Conservation (phyloP, 352 stramenopile genomes). For the Blastocystis sp. region DNA sequence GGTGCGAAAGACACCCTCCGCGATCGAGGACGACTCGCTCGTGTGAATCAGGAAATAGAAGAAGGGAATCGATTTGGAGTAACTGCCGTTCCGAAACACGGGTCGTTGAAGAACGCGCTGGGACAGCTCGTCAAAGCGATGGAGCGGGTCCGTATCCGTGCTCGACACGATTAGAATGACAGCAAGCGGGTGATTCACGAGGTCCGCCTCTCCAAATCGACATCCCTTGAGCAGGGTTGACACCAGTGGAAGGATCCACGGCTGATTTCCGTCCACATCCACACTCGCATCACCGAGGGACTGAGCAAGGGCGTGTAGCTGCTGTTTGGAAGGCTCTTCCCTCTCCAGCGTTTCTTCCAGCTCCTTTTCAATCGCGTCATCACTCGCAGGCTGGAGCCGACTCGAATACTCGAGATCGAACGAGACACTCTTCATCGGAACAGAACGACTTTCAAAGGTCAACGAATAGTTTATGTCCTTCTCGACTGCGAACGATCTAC, state of each 20-base stretch:
- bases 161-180: conserved; percentile 60
- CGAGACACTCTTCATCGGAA: background rate
- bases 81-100: background rate
- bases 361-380: conserved; percentile 6
- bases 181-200: conserved; percentile 24
- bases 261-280: background rate
- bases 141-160: conserved; percentile 23
- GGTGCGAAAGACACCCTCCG: conserved; percentile 11
- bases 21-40: background rate
- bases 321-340: conserved; percentile 14
- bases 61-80: conserved; percentile 51
- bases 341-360: conserved; percentile 2
- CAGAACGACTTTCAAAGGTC: conserved; percentile 42
- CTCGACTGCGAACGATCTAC: conserved; percentile 27
- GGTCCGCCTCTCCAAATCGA: conserved; percentile 47
- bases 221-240: conserved; percentile 14
- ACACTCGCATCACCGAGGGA: background rate
- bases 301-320: background rate
- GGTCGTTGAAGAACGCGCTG: conserved; percentile 27
- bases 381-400: background rate
- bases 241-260: conserved; percentile 30
- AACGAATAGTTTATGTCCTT: conserved; percentile 46
- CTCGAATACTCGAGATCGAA: conserved; percentile 43
- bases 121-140: conserved; percentile 50
- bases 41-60: conserved; percentile 56